phyloP scores from a whole-genome alignment of 2,329 filamentous ascomycete species.

The Phaeosphaeriaceae sp. region DNA sequence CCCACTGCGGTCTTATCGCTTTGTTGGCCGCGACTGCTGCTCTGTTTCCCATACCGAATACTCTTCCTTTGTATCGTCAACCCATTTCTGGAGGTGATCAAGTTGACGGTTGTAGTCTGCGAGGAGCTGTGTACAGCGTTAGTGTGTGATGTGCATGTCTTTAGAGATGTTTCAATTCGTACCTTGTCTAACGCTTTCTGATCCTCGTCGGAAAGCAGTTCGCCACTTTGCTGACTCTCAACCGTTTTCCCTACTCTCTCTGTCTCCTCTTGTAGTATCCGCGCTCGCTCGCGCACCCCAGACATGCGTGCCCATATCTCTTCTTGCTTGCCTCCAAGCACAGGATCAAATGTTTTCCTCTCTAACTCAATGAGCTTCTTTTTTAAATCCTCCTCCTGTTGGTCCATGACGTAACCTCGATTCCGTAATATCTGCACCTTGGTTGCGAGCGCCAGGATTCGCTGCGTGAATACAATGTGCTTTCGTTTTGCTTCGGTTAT shows the following conservation, averaged over 20 bases:
- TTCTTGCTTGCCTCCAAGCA: conserved; percentile 76
- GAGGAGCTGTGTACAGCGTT: conserved; percentile 63
- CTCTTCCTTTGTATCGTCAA: conserved; percentile 64
- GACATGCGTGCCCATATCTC: conserved; percentile 86
- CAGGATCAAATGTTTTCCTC: conserved; percentile 74
- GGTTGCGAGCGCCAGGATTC: conserved; percentile 76
- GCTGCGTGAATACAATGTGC: conserved; percentile 74
- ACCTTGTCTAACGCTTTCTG: conserved; percentile 78
- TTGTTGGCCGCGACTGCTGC: conserved; percentile 33
- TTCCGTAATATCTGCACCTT: conserved; percentile 83
- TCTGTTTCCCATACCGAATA: conserved; percentile 61
- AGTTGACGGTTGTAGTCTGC: conserved; percentile 84
- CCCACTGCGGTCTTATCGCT: conserved; percentile 23
- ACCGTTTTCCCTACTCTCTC: conserved; percentile 65
- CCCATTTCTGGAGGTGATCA: conserved; percentile 72
- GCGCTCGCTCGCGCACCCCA: conserved; percentile 73
- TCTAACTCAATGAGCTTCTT: conserved; percentile 74
- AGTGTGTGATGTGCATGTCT: conserved; percentile 4
- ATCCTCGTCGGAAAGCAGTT: conserved; percentile 70
- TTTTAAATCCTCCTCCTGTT: conserved; percentile 78
- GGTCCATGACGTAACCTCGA: conserved; percentile 78
- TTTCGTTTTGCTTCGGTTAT: conserved; percentile 74
- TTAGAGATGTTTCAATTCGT: conserved; percentile 28
- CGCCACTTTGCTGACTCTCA: conserved; percentile 53
- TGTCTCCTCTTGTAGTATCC: conserved; percentile 74